Evolutionary conservation across 768 basidiomycete species (phyloP).

Genomic region (Leucogyrophana mollusca): DNA sequence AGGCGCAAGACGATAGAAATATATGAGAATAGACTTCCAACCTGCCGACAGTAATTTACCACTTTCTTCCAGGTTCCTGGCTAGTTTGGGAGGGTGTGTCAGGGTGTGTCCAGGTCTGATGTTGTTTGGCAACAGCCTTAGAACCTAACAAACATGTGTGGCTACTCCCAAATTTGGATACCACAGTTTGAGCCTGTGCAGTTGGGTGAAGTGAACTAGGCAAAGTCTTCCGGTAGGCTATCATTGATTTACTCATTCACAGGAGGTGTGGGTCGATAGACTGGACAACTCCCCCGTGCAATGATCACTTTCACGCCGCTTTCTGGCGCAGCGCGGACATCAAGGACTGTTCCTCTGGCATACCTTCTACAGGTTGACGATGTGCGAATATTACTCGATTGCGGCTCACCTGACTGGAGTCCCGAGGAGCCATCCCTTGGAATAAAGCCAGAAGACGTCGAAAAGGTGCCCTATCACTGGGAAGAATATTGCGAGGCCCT

Average conservation of each 20-base stretch:
- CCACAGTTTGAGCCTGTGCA: not conserved
- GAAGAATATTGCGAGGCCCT: conserved; percentile 64
- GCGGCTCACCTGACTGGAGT: conserved; percentile 87
- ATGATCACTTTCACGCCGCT: conserved; percentile 97
- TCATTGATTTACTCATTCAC: no score
- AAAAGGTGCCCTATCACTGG: conserved; percentile 45
- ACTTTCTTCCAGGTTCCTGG: no score
- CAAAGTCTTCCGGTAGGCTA: no score
- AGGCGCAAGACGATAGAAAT: no score
- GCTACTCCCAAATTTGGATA: not conserved
- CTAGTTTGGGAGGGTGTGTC: no score
- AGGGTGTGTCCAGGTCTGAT: no score
- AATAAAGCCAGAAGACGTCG: conserved; percentile 25
- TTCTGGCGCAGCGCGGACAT: conserved; percentile 76
- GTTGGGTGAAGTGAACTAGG: not conserved
- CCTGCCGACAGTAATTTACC: no score
- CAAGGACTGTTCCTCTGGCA: conserved; percentile 61
- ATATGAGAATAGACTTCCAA: no score
- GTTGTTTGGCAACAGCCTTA: conserved; percentile 4
- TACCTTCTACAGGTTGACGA: conserved; percentile 95
- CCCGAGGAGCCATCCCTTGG: conserved; percentile 48
- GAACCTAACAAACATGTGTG: conserved; percentile 8
- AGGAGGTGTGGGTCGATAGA: no score
- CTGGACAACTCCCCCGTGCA: no score
- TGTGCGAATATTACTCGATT: conserved; percentile 89